Evolutionary conservation across 495 filamentous ascomycete genomes (phyloP), one percentile per base, ranked within the genome.

Genomic region (Trichocladium antarcticum): DNA sequence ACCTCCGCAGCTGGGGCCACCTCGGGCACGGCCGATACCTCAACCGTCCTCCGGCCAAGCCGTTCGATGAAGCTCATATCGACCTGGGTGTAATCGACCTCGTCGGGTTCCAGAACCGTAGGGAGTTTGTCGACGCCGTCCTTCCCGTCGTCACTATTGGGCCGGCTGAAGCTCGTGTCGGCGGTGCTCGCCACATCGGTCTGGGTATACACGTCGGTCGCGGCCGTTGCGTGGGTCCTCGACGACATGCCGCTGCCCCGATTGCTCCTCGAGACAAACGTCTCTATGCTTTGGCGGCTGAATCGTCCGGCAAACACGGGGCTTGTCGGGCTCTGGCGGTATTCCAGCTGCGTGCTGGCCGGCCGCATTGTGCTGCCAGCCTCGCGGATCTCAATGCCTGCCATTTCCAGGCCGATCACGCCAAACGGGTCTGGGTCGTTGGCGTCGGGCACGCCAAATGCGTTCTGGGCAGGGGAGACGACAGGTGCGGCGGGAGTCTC

Each of bases 371-470:
- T 76, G 2, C 84, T 82, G 16, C 86, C 87, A 14, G 88, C 88
- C 70, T 94, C 89, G 37, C 84, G 75, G 55, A 95, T 89, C 56
- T 88, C 83, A 39, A 95, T 71, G 8, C 89, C 89, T 56, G 84
- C 82, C 55, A 84, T 80, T 64, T 92, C 84, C 34, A 95, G 67
- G 24, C 89, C 87, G 24, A 85, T 78, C 17, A 95, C 85, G 16
- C 89, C 89, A 59, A 83, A 95, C 12, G 89, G 89, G 62, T 95
- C 89, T 22, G 89, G 87, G 49, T 87, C 83, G 37, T 87, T 83
- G 3, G 69, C 62, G 37, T 82, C 80, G 3, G 88, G 89, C 14
- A 95, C 69, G 3, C 89, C 87, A 62, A 95, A 95, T 6, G 67
- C 56, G 17, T 63, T 60, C 11, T 59, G 62, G 1, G 58, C 36